Evolutionary conservation across 164 flowering plant species (phyloP).

Genomic region (Macadamia tetraphylla): DNA sequence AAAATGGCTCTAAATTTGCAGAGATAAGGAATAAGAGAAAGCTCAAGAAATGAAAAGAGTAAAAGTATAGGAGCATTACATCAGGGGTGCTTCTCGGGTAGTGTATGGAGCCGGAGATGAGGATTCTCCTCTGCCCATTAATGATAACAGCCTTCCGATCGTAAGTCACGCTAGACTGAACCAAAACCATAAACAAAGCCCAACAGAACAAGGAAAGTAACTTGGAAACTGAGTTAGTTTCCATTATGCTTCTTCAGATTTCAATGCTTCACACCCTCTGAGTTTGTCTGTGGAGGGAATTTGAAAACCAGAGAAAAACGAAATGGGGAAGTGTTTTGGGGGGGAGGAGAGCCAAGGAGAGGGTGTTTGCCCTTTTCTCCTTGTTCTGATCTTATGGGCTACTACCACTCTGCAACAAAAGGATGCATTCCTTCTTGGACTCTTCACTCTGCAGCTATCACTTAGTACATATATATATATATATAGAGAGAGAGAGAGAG

Average conservation of each 20-base stretch:
- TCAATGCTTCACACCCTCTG: background rate
- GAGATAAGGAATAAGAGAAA: too few relatives aligned
- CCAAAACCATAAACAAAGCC: slow-evolving; percentile 26
- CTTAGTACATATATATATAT: background rate
- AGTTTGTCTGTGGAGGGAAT: background rate
- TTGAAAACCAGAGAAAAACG: background rate
- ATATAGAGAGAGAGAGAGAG: too few relatives aligned
- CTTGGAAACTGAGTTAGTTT: slow-evolving; percentile 50
- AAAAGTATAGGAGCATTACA: slow-evolving; percentile 22
- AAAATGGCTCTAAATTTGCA: too few relatives aligned
- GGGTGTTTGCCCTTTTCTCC: too few relatives aligned
- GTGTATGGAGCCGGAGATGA: slow-evolving; percentile 87
- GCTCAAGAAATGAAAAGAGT: slow-evolving; percentile 1
- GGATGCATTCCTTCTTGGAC: slow-evolving; percentile 1
- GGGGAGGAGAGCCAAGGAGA: slow-evolving; percentile 42
- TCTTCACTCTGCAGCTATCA: background rate
- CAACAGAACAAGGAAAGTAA: slow-evolving; percentile 20
- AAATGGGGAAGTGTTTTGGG: background rate
- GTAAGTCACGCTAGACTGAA: slow-evolving; percentile 50
- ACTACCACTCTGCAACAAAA: background rate
- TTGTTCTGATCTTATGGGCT: background rate
- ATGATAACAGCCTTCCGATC: slow-evolving; percentile 66
- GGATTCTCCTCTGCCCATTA: slow-evolving; percentile 72
- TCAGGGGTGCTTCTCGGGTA: slow-evolving; percentile 94
- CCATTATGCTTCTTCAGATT: slow-evolving; percentile 25